Base-by-base conservation (phyloP, 2,329 filamentous ascomycete species). In the Monosporascus sp. region DNA sequence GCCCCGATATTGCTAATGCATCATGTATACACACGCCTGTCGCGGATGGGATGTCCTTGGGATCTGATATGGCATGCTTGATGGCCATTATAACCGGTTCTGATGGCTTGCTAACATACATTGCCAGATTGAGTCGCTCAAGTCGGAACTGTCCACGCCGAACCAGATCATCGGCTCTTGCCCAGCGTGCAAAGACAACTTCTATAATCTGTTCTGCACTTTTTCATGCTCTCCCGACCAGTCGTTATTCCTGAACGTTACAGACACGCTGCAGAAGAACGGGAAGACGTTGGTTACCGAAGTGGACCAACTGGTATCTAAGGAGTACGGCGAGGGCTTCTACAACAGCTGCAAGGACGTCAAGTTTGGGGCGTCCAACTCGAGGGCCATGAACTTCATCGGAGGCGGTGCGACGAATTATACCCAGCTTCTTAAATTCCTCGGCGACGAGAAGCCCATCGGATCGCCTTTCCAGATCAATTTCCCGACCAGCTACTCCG, bases 401-500 rank as follows among this genome's bases (percentile, higher is more conserved):
- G 95, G 94, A 35, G 94, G 94, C 17, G 92, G 93, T 17, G 94
- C 94, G 14, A 93, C 92, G 71, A 89, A 97, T 68, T 95, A 93
- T 69, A 83, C 85, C 0, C 82, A 88, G 43, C 88, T 99, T 62
- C 75, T 99, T 60, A 93, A 92, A 65, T 99, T 97, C 63, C 74
- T 99, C 36, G 94, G 94, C 17, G 87, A 96, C 70, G 93, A 96
- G 76, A 95, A 95, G 70, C 79, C 86, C 2, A 80, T 93, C 22
- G 95, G 95, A 4, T 97, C 93, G 53, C 94, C 94, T 0, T 99
- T 99, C 71, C 94, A 99, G 75, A 97, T 99, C 74, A 95, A 99
- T 75, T 99, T 94, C 63, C 93, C 83, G 9, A 75, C 70, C 9
- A 70, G 80, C 7, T 83, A 85, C 57, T 70, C 77, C 11, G 83